Percentiles rank a stretch among this genome's conserved stretches.
Conservation (phyloP, 2,329 filamentous ascomycete genomes). For the Pseudocercospora vitis region DNA sequence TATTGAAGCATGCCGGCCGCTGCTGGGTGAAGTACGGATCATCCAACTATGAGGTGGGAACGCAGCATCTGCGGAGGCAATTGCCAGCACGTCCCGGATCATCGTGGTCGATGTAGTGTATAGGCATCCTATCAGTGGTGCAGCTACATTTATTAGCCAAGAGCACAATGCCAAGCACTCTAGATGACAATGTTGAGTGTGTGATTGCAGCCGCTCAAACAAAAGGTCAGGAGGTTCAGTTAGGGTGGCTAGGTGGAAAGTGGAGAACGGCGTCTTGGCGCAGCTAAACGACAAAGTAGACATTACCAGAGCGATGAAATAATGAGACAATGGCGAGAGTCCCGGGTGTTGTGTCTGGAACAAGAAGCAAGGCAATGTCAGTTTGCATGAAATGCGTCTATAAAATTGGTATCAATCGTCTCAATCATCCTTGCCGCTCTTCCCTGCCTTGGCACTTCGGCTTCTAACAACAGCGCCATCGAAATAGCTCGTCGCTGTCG, state of each 20-base stretch:
- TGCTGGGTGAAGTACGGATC: neutral
- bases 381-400: neutral
- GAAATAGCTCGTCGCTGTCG: slow-evolving; percentile 33
- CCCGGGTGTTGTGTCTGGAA: too few species aligned
- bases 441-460: slow-evolving; percentile 23
- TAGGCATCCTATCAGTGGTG: neutral
- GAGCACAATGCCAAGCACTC: neutral
- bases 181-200: neutral
- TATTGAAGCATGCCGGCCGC: neutral
- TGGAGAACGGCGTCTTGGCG: neutral
- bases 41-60: too few species aligned
- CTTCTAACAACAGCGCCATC: slow-evolving; percentile 26
- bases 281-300: neutral
- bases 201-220: neutral
- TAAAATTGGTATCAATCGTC: neutral
- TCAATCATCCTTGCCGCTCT: slow-evolving; percentile 38
- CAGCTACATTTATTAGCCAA: neutral
- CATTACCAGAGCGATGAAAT: too few species aligned
- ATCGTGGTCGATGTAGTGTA: neutral
- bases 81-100: neutral
- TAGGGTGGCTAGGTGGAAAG: neutral
- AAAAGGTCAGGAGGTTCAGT: neutral
- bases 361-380: too few species aligned
- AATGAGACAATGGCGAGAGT: too few species aligned
- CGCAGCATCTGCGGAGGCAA: neutral